Percentiles rank a stretch among this genome's conserved stretches.
Conservation (phyloP, 2,329 filamentous ascomycete species). For the Scedosporium minutisporum region DNA sequence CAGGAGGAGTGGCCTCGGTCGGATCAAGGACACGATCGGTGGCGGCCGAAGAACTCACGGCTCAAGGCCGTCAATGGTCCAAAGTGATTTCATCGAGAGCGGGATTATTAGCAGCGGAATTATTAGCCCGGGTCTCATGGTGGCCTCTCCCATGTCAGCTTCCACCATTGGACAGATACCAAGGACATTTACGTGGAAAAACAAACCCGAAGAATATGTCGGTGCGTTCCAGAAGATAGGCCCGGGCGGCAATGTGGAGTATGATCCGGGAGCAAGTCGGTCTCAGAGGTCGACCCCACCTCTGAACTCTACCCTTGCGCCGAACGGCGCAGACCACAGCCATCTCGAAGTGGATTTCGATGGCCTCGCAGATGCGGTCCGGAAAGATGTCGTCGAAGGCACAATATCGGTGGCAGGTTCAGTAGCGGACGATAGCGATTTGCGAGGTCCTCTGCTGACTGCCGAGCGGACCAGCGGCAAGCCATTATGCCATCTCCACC, state of each 20-base stretch:
- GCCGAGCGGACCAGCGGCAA: slow-evolving; percentile 35
- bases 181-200: slow-evolving; percentile 53
- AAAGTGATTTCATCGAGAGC: slow-evolving; percentile 36
- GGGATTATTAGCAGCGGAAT: not conserved
- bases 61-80: slow-evolving; percentile 37
- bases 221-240: slow-evolving; percentile 13
- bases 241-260: slow-evolving; percentile 17
- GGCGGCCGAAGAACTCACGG: slow-evolving; percentile 42
- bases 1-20: slow-evolving; percentile 69
- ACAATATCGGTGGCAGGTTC: slow-evolving; percentile 47
- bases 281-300: not conserved
- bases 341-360: slow-evolving; percentile 10
- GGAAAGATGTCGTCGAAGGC: slow-evolving; percentile 33
- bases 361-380: slow-evolving; percentile 29
- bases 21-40: slow-evolving; percentile 79
- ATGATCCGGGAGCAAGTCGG: not conserved
- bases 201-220: slow-evolving; percentile 51
- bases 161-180: slow-evolving; percentile 10
- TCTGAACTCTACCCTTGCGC: not conserved
- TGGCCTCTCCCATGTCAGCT: slow-evolving; percentile 11
- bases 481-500: slow-evolving; percentile 42
- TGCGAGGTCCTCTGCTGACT: slow-evolving; percentile 42
- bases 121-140: slow-evolving; percentile 18
- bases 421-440: slow-evolving; percentile 47
- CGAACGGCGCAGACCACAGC: not conserved